Evolutionary conservation across 1,284 basidiomycete species (phyloP).

Genomic region (Bjerkandera adusta): DNA sequence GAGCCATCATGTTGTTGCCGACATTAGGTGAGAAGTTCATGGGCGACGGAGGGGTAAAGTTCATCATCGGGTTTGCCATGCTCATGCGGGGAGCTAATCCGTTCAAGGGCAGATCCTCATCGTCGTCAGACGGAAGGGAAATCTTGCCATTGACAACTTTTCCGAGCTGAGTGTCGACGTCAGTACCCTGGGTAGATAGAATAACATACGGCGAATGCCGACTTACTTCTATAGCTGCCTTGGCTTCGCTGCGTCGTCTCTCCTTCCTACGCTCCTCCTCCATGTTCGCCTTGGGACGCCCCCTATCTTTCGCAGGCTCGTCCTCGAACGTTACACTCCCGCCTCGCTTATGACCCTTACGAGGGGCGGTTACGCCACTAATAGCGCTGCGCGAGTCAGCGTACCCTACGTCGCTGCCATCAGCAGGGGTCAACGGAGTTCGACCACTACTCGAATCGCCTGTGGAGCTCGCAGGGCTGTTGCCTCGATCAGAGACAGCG

Average conservation of each 20-base stretch:
- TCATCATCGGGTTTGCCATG: conserved; percentile 45
- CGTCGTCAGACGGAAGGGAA: conserved; percentile 59
- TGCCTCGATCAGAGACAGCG: conserved; percentile 38
- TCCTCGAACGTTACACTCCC: conserved; percentile 59
- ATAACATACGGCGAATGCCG: conserved; percentile 9
- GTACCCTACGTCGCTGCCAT: conserved; percentile 65
- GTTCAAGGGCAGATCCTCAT: conserved; percentile 41
- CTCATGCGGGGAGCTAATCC: conserved; percentile 36
- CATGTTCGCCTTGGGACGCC: conserved; percentile 27
- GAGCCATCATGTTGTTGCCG: conserved; percentile 26
- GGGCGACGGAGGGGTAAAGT: conserved; percentile 26
- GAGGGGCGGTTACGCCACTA: conserved; percentile 10
- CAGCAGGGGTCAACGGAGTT: conserved; percentile 67
- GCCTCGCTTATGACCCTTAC: conserved; percentile 42
- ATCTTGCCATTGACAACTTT: conserved; percentile 76
- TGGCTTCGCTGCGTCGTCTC: conserved; percentile 70
- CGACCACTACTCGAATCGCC: conserved; percentile 75
- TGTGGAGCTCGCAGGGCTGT: conserved; percentile 76
- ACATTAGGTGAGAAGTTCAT: conserved; percentile 16
- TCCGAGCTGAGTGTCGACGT: conserved; percentile 51
- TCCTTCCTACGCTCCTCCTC: conserved; percentile 58
- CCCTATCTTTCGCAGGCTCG: conserved; percentile 21
- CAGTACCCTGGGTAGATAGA: background rate
- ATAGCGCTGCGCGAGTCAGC: conserved; percentile 3
- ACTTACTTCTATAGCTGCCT: conserved; percentile 75